These are phyloP conservation scores for Ophiostoma sp. DNA, from an alignment of 2,329 filamentous ascomycete species.

Conservation along the genomic window DNA sequence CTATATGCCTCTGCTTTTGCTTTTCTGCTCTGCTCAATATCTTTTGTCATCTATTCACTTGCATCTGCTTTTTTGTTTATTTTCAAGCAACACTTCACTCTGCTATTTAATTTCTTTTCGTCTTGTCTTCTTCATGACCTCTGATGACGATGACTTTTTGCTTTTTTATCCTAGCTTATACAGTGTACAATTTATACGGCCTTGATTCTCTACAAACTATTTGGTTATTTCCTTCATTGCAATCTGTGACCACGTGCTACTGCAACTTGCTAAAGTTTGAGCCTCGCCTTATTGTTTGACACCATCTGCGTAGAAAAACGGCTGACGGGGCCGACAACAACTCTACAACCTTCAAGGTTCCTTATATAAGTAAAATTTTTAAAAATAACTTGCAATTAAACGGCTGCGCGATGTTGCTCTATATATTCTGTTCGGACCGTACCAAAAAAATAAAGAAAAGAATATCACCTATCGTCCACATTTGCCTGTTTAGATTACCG, in stretches of 20 bases:
- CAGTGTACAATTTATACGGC: background rate
- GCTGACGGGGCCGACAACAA: too few relatives aligned
- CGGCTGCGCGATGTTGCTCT: background rate
- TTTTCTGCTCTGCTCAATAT: background rate
- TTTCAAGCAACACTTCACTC: background rate
- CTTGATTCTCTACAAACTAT: background rate
- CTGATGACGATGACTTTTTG: slow-evolving; percentile 17
- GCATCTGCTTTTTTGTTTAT: background rate
- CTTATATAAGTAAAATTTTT: background rate
- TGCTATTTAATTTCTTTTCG: slow-evolving; percentile 16
- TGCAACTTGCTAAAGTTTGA: too few relatives aligned
- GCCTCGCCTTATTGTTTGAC: too few relatives aligned
- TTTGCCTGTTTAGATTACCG: too few relatives aligned
- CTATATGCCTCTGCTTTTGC: background rate
- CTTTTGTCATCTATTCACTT: background rate
- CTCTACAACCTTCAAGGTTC: too few relatives aligned
- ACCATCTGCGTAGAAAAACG: background rate
- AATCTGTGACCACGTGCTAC: background rate
- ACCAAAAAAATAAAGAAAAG: background rate
- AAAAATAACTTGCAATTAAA: background rate
- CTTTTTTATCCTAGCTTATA: background rate
- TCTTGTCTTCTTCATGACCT: slow-evolving; percentile 18
- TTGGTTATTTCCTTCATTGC: background rate
- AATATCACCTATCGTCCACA: background rate
- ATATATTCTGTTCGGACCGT: background rate